phyloP scores from a whole-genome alignment of 495 filamentous ascomycete genomes.

The Penicillium psychrofluorescens region DNA sequence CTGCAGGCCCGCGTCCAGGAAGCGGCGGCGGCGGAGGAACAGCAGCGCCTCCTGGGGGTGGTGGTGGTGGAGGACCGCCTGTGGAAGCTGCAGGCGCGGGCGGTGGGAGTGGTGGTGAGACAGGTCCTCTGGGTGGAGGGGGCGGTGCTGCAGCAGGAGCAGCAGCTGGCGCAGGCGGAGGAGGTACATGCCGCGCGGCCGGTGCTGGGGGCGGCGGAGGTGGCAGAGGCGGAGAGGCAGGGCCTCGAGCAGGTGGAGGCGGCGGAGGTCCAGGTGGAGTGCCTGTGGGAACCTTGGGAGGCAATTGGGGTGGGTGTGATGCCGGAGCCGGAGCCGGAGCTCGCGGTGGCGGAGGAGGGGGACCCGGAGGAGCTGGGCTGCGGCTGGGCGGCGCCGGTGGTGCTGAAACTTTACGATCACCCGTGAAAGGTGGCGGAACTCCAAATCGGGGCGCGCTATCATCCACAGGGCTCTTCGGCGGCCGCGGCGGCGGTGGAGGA shows the following conservation, averaged over 20 bases:
- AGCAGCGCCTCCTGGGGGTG: constrained; percentile 56
- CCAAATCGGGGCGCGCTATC: constrained; percentile 57
- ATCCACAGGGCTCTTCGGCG: constrained; percentile 79
- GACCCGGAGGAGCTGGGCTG: constrained; percentile 42
- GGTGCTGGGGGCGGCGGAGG: constrained; percentile 38
- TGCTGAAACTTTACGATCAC: constrained; percentile 53
- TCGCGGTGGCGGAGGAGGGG: constrained; percentile 65
- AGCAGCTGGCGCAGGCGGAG: constrained; percentile 27
- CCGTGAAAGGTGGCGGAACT: constrained; percentile 78
- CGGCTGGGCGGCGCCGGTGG: constrained; percentile 74
- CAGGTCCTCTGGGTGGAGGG: constrained; percentile 16
- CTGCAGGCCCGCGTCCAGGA: constrained; percentile 4
- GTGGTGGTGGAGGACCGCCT: constrained; percentile 27
- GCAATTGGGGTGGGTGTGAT: constrained; percentile 52
- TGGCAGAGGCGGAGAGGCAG: constrained; percentile 43
- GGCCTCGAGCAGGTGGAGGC: constrained; percentile 49
- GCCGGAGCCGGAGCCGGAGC: constrained; percentile 47
- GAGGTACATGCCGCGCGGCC: constrained; percentile 17
- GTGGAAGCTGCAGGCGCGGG: constrained; percentile 46
- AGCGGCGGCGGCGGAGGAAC: constrained; percentile 35
- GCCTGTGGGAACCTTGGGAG: constrained; percentile 57
- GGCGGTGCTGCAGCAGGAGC: constrained; percentile 22
- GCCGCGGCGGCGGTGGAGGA: constrained; percentile 78
- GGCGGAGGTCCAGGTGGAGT: constrained; percentile 42
- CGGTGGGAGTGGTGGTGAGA: constrained; percentile 13